These are phyloP conservation scores for Penicillium coprophilum DNA, from an alignment of 495 filamentous ascomycete species.

Conservation along the genomic window DNA sequence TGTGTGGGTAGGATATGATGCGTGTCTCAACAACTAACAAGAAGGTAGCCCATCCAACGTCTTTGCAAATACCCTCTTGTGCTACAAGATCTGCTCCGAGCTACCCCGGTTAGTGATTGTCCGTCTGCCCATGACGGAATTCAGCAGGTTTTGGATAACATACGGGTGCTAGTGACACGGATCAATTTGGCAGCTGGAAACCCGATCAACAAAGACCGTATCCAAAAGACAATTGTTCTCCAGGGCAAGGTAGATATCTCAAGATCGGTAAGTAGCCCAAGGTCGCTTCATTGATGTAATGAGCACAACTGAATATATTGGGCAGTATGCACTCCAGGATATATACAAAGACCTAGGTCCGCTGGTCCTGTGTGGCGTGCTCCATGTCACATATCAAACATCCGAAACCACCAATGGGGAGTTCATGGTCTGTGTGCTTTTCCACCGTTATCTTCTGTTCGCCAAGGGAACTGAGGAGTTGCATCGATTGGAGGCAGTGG, in stretches of 20 bases:
- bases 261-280: constrained; percentile 56
- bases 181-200: constrained; percentile 72
- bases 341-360: constrained; percentile 77
- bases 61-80: constrained; percentile 91
- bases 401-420: constrained; percentile 64
- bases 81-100: constrained; percentile 75
- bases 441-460: constrained; percentile 76
- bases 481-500: constrained; percentile 68
- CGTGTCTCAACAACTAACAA: constrained; percentile 15
- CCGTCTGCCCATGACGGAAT: constrained; percentile 77
- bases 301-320: constrained; percentile 18
- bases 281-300: not conserved
- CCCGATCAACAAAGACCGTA: constrained; percentile 41
- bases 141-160: constrained; percentile 65
- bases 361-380: constrained; percentile 77
- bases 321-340: constrained; percentile 39
- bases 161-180: constrained; percentile 68
- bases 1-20: constrained; percentile 29
- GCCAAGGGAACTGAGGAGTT: constrained; percentile 62
- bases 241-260: constrained; percentile 62
- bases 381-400: constrained; percentile 81
- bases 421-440: constrained; percentile 87
- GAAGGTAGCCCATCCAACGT: constrained; percentile 79
- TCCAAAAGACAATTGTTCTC: constrained; percentile 54
- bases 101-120: constrained; percentile 81